These are phyloP conservation scores for Dichomitus squalens DNA, from an alignment of 1,284 basidiomycete species.

Conservation along the genomic window DNA sequence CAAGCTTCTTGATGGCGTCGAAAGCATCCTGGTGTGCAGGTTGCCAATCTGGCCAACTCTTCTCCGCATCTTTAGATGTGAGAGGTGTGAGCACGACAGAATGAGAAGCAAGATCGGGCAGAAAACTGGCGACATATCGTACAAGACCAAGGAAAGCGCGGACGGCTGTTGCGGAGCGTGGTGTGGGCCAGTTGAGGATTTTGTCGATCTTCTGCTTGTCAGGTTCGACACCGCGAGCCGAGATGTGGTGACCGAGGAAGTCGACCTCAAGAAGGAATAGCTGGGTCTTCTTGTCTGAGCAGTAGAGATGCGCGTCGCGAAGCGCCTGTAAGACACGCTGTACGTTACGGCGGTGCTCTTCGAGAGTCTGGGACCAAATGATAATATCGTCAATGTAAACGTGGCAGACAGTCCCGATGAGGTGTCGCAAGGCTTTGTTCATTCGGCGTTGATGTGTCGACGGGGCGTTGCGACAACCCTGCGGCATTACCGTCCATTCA, in stretches of 20 bases:
- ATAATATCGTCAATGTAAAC: slow-evolving; percentile 5
- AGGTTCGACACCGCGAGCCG: slow-evolving; percentile 16
- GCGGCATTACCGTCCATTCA: slow-evolving; percentile 47
- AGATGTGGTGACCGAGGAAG: slow-evolving; percentile 32
- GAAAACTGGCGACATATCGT: slow-evolving; percentile 37
- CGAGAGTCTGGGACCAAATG: background rate
- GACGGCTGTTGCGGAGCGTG: slow-evolving; percentile 32
- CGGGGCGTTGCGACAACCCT: slow-evolving; percentile 39
- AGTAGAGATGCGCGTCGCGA: slow-evolving; percentile 23
- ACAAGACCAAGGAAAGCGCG: slow-evolving; percentile 40
- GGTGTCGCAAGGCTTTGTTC: slow-evolving; percentile 28
- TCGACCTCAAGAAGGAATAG: slow-evolving; percentile 22
- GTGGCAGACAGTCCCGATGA: slow-evolving; percentile 2
- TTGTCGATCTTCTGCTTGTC: slow-evolving; percentile 35
- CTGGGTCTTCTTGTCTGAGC: slow-evolving; percentile 5
- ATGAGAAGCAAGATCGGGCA: slow-evolving; percentile 37
- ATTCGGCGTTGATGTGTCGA: slow-evolving; percentile 38
- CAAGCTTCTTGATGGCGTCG: slow-evolving; percentile 39
- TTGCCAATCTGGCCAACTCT: background rate
- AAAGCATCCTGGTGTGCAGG: slow-evolving; percentile 37
- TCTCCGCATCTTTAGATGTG: background rate
- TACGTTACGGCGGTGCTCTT: background rate
- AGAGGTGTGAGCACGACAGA: slow-evolving; percentile 28
- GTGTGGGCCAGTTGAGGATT: slow-evolving; percentile 39
- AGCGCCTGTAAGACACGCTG: slow-evolving; percentile 25